Percentiles rank a stretch among this genome's conserved stretches.
Conservation (phyloP, 2,329 filamentous ascomycete genomes). For the Didymellaceae sp. region DNA sequence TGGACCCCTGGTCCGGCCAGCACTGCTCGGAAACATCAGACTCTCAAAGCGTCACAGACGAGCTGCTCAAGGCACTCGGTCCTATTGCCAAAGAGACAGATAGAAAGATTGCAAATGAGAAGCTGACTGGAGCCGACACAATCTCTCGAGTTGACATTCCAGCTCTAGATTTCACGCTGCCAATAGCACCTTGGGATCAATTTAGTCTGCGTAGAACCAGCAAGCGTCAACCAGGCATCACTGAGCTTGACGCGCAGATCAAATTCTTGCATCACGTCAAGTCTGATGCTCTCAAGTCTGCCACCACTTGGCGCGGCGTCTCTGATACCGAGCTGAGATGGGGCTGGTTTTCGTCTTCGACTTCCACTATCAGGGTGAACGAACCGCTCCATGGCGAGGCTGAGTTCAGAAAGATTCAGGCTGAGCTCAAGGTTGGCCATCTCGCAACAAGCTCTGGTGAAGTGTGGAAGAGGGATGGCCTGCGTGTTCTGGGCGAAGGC, state of each 20-base stretch:
- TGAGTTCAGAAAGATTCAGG: conserved; percentile 45
- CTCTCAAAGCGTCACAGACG: conserved; percentile 39
- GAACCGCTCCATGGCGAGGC: conserved; percentile 52
- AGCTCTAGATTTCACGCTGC: conserved; percentile 51
- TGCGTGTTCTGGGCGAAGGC: conserved; percentile 53
- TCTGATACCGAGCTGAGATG: conserved; percentile 53
- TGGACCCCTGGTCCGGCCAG: conserved; percentile 34
- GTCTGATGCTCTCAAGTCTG: conserved; percentile 37
- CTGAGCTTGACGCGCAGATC: conserved; percentile 40
- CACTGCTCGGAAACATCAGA: conserved; percentile 19
- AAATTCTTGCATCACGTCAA: conserved; percentile 46
- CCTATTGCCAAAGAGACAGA: conserved; percentile 48
- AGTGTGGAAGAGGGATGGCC: conserved; percentile 57
- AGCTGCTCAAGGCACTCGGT: conserved; percentile 44
- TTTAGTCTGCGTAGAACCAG: conserved; percentile 27
- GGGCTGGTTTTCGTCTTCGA: conserved; percentile 55
- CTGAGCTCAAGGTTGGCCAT: conserved; percentile 38
- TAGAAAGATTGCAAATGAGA: conserved; percentile 51
- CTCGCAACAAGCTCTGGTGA: conserved; percentile 51
- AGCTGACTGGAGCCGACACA: conserved; percentile 55
- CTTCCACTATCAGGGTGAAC: conserved; percentile 47
- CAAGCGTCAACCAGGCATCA: conserved; percentile 15
- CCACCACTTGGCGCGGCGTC: conserved; percentile 51
- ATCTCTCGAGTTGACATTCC: conserved; percentile 59
- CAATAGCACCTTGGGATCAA: conserved; percentile 56